Base-by-base conservation (phyloP, 2,329 filamentous ascomycete species). In the Berkeleyomyces basicola region DNA sequence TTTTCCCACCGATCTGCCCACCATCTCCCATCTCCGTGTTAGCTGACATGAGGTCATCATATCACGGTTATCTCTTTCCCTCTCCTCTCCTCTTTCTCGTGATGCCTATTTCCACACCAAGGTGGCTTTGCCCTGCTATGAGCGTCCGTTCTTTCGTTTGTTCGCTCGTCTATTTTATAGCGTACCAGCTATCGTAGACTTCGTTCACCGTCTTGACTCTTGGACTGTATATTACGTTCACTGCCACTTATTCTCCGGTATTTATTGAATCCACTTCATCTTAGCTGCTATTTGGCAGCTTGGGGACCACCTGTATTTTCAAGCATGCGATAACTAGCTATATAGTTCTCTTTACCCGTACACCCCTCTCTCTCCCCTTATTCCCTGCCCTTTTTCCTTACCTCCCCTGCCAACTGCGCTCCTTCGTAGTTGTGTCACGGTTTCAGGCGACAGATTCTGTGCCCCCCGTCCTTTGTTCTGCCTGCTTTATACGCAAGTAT, bases 391-490 rank as follows among this genome's bases (percentile, higher is more conserved):
- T 23, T 49, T 23, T 49, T 36, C 9, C 23, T 23, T 23, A 23
- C 23, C 23, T 23, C 23, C 23, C 23, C 23, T 23, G 23, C 23
- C 23, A 23, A 2, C 23, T 23, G 1, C 23, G 23, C 23, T 23
- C 23, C 47, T 36, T 36, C 33, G 23, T 43, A 10, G 33, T 31
- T 4, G 16, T 53, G 43, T 49, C 59, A 42, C 46, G 36, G 44
- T 47, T 59, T 63, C 46, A 31, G 31, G 59, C 49, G 31, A 61
- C n/a, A 31, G 49, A 53, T 53, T 23, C 33, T 51, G 47, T n/a
- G 58, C 23, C 42, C n/a, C 36, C 14, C 31, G n/a, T 31, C 44
- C 11, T 11, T 46, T 49, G 46, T 49, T 61, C 23, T 42, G 31
- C 42, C 23, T 37, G n/a, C n/a, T 7, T n/a, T 37, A 7, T 37